A percentile compares a stretch with the other conserved stretches of the same genome.
These are phyloP conservation scores for Collariella sp. DNA, from an alignment of 495 filamentous ascomycete species.

Conservation along the genomic window DNA sequence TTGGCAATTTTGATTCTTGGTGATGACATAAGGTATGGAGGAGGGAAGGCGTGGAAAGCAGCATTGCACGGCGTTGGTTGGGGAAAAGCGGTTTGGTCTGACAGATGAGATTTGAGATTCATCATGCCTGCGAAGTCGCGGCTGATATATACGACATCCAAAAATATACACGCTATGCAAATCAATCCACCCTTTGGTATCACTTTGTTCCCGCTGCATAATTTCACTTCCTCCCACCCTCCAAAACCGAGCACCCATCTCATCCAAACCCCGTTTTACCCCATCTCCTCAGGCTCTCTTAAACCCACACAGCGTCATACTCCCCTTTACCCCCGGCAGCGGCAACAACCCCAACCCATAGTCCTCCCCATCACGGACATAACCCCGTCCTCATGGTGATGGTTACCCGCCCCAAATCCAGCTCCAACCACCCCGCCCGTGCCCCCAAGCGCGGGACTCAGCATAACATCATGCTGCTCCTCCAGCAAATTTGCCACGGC, in stretches of 20 bases:
- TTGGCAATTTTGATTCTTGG: constrained; percentile 90
- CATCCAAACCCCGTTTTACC: neutral
- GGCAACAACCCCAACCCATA: constrained; percentile 11
- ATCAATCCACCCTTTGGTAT: neutral
- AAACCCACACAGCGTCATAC: constrained; percentile 12
- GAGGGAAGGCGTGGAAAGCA: neutral
- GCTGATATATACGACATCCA: constrained; percentile 1
- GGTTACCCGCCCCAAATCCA: neutral
- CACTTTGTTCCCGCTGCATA: neutral
- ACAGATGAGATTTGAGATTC: neutral
- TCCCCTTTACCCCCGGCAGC: neutral
- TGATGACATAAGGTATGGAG: constrained; percentile 22
- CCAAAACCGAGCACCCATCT: neutral
- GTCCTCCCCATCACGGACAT: neutral
- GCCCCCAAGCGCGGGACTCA: neutral
- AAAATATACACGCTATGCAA: neutral
- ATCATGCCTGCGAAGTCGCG: neutral
- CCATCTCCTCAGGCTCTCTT: neutral
- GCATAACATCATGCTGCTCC: constrained; percentile 19
- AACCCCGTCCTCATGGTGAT: neutral
- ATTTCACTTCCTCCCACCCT: neutral
- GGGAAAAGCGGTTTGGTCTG: neutral
- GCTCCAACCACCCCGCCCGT: constrained; percentile 5
- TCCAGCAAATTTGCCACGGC: constrained; percentile 26
- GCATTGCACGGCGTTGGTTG: constrained; percentile 7